phyloP scores from a whole-genome alignment of 768 basidiomycete species.

The Galerina sulciceps region DNA sequence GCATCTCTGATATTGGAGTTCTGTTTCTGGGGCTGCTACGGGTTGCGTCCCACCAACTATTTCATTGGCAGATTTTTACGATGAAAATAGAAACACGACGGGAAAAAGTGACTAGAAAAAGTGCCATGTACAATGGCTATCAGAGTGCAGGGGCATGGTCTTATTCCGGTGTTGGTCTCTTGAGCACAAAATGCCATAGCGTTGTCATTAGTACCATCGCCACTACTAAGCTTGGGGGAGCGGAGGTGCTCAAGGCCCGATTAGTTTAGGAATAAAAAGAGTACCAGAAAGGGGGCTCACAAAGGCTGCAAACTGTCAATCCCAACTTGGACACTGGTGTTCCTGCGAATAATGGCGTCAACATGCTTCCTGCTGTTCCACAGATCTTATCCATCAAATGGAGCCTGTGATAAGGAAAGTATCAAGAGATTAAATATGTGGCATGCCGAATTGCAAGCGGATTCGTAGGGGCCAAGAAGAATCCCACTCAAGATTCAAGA shows the following conservation, averaged over 20 bases:
- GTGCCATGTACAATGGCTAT: too few relatives aligned
- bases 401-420: constrained; percentile 64
- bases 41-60: too few relatives aligned
- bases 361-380: constrained; percentile 68
- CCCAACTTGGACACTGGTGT: constrained; percentile 60
- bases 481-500: too few relatives aligned
- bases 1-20: too few relatives aligned
- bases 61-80: too few relatives aligned
- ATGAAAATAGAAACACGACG: too few relatives aligned
- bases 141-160: neutral
- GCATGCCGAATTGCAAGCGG: constrained; percentile 72
- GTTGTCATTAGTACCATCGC: constrained; percentile 61
- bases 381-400: constrained; percentile 64
- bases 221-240: constrained; percentile 46
- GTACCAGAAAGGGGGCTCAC: constrained; percentile 38
- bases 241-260: neutral
- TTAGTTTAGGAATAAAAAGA: neutral
- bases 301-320: constrained; percentile 61
- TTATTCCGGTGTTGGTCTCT: neutral
- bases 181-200: constrained; percentile 56
- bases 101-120: too few relatives aligned
- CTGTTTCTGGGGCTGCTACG: too few relatives aligned
- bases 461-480: constrained; percentile 74
- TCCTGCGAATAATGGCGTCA: constrained; percentile 73
- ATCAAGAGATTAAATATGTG: constrained; percentile 64